A percentile compares a stretch with the other conserved stretches of the same genome.
Conservation (phyloP, 2,329 filamentous ascomycete genomes). For the Nannizzia gypsea region DNA sequence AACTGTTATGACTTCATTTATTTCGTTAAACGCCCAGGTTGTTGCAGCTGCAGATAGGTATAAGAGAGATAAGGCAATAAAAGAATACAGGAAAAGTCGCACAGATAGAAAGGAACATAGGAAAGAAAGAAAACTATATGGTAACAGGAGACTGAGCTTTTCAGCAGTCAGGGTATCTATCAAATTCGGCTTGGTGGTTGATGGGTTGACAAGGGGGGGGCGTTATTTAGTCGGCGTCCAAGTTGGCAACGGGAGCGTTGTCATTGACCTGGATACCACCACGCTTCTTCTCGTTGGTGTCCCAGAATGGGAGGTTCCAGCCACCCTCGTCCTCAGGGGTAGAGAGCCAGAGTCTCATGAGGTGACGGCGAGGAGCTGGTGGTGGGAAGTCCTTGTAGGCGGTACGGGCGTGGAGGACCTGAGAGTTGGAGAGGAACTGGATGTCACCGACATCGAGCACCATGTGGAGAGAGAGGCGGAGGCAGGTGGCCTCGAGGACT, state of each 20-base stretch:
- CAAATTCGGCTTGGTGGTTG: neutral
- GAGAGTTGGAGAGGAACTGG: constrained; percentile 71
- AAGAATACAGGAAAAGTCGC: neutral
- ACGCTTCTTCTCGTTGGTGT: constrained; percentile 72
- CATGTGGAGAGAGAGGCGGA: constrained; percentile 67
- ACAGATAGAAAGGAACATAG: neutral
- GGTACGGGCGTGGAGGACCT: constrained; percentile 70
- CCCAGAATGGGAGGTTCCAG: constrained; percentile 72
- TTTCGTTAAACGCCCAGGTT: neutral
- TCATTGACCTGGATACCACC: constrained; percentile 83
- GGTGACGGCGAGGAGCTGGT: constrained; percentile 58
- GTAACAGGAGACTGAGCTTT: neutral
- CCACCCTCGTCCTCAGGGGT: constrained; percentile 73
- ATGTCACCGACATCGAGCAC: constrained; percentile 77
- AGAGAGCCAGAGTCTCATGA: constrained; percentile 75
- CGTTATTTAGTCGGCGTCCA: constrained; percentile 58
- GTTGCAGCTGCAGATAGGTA: neutral
- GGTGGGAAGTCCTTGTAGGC: constrained; percentile 63
- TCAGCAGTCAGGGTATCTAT: neutral
- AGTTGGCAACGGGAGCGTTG: constrained; percentile 57
- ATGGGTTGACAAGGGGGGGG: neutral
- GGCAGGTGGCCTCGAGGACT: constrained; percentile 65
- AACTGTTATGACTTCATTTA: neutral
- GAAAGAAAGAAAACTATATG: neutral
- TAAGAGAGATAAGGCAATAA: neutral